Percentiles rank a stretch among this genome's conserved stretches.
phyloP scores from a whole-genome alignment of 805 yeast species.

The Metschnikowia lunata region DNA sequence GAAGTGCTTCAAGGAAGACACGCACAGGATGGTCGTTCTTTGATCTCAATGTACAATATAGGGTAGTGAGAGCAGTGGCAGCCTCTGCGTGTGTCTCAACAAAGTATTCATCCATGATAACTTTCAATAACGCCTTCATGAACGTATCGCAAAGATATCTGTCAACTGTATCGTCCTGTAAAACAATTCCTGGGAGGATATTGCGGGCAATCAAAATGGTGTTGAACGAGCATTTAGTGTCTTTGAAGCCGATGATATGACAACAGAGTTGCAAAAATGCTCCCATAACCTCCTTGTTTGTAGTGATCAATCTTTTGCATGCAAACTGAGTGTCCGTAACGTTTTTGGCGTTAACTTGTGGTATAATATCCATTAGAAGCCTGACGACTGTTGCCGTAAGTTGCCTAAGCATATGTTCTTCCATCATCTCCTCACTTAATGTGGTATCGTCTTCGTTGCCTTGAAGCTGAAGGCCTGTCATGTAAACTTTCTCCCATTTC shows the following conservation, averaged over 20 bases:
- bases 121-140: constrained; percentile 62
- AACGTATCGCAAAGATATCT: constrained; percentile 59
- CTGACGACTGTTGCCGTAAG: constrained; percentile 89
- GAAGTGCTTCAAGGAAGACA: constrained; percentile 49
- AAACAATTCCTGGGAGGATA: constrained; percentile 62
- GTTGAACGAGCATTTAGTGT: constrained; percentile 89
- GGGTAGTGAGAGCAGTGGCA: constrained; percentile 77
- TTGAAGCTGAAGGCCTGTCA: constrained; percentile 52
- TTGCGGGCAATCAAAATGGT: constrained; percentile 77
- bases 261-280: constrained; percentile 72
- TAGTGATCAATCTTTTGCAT: constrained; percentile 62
- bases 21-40: constrained; percentile 68
- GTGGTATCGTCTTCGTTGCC: constrained; percentile 72
- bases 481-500: constrained; percentile 69
- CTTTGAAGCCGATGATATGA: constrained; percentile 77
- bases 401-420: constrained; percentile 89
- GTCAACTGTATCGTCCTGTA: constrained; percentile 74
- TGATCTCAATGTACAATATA: constrained; percentile 69
- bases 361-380: constrained; percentile 79
- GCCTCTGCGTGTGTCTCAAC: constrained; percentile 89
- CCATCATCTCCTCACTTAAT: constrained; percentile 96
- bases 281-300: constrained; percentile 62
- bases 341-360: constrained; percentile 60
- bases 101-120: constrained; percentile 70
- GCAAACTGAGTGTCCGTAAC: constrained; percentile 58